Conservation (phyloP, 2,329 filamentous ascomycete genomes). For the Ophiostoma montium region DNA sequence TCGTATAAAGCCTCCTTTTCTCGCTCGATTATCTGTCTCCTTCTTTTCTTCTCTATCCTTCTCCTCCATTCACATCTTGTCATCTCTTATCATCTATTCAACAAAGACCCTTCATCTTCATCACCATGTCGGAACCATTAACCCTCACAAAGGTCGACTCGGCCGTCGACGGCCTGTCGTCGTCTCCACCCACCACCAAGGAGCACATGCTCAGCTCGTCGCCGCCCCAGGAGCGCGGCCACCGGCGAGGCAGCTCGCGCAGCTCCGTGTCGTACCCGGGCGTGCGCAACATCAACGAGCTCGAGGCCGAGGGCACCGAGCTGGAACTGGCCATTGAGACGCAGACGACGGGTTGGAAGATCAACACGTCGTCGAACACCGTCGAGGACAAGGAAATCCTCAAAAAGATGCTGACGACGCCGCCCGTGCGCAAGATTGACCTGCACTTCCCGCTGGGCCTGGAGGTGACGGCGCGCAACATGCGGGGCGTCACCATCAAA, state of each 20-base stretch:
- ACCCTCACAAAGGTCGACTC: slow-evolving; percentile 67
- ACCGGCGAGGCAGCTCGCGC: slow-evolving; percentile 37
- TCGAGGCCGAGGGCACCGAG: slow-evolving; percentile 60
- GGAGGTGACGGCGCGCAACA: slow-evolving; percentile 76
- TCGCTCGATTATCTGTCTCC: too few relatives aligned
- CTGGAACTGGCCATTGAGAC: slow-evolving; percentile 68
- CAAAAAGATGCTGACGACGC: slow-evolving; percentile 65
- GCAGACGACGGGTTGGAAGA: slow-evolving; percentile 84
- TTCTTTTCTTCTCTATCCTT: background rate
- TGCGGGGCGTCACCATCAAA: slow-evolving; percentile 94
- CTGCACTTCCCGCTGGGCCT: slow-evolving; percentile 80
- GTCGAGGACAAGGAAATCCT: slow-evolving; percentile 76
- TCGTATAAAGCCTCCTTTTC: background rate
- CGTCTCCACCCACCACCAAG: slow-evolving; percentile 45
- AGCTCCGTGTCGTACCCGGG: slow-evolving; percentile 52
- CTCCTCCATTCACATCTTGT: background rate
- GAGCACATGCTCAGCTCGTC: slow-evolving; percentile 52
- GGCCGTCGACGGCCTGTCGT: slow-evolving; percentile 65
- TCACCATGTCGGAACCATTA: slow-evolving; percentile 40
- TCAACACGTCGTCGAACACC: slow-evolving; percentile 69
- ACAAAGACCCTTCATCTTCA: too few relatives aligned
- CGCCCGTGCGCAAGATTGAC: slow-evolving; percentile 87
- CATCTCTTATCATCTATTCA: background rate
- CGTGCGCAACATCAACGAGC: slow-evolving; percentile 70
- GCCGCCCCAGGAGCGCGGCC: slow-evolving; percentile 50